These are phyloP conservation scores for Globisporangium cederbergense DNA, from an alignment of 352 stramenopile species.

Conservation along the genomic window DNA sequence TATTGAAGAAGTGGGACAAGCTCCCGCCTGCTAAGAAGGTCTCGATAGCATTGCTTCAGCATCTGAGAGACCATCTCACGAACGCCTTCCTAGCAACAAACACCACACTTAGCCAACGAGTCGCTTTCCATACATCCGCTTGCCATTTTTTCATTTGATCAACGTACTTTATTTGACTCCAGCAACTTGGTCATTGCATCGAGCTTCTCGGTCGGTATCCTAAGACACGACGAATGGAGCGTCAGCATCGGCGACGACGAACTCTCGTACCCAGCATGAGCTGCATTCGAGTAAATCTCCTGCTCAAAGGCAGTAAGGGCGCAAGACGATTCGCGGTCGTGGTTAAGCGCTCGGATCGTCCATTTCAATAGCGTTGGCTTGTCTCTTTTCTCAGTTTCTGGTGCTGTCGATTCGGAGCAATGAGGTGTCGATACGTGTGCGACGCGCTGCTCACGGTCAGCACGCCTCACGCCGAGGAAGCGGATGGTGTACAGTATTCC, in stretches of 20 bases:
- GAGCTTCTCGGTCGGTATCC: conserved; percentile 17
- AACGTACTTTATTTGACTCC: conserved; percentile 1
- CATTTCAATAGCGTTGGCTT: conserved; percentile 6
- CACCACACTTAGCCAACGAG: background rate
- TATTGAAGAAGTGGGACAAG: conserved; percentile 5
- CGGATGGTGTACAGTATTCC: conserved; percentile 35
- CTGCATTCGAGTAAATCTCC: conserved; percentile 19
- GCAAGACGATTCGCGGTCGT: conserved; percentile 4
- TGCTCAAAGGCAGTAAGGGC: conserved; percentile 9
- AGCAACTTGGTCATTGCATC: conserved; percentile 20
- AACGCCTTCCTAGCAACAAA: conserved; percentile 5
- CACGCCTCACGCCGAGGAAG: conserved; percentile 34
- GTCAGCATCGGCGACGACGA: conserved; percentile 14
- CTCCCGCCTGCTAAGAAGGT: conserved; percentile 3
- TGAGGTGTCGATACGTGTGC: conserved; percentile 23
- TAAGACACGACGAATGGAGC: conserved; percentile 20
- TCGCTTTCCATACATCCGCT: no score
- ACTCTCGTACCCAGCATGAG: conserved; percentile 15
- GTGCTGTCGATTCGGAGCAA: background rate
- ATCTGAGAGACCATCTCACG: conserved; percentile 2
- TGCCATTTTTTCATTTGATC: no score
- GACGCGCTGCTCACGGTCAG: conserved; percentile 30
- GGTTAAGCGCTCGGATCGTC: conserved; percentile 21
- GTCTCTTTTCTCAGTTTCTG: background rate
- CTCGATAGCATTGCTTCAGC: conserved; percentile 13